phyloP scores from a whole-genome alignment of 495 filamentous ascomycete species.

The Cryomyces antarcticus region DNA sequence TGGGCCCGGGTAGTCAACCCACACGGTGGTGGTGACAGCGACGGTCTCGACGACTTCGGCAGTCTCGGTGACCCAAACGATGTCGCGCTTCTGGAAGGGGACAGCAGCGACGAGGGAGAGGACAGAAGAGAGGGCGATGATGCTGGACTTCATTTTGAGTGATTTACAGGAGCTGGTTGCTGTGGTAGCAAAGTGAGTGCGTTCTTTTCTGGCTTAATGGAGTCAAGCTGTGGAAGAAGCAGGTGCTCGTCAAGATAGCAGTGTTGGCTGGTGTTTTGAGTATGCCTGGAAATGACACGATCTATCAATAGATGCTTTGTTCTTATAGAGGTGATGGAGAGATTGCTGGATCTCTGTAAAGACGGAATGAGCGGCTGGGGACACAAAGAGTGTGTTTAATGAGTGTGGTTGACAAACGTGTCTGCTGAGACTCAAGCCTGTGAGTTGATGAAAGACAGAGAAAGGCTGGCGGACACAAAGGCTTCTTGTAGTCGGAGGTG shows the following conservation, averaged over 20 bases:
- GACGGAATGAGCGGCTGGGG: too few species aligned
- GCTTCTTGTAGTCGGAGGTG: too few species aligned
- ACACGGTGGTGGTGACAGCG: constrained; percentile 19
- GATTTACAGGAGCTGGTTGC: background rate
- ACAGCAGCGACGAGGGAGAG: constrained; percentile 15
- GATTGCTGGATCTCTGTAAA: too few species aligned
- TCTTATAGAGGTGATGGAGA: too few species aligned
- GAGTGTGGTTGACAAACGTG: too few species aligned
- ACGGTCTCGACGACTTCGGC: constrained; percentile 18
- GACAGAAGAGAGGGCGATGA: constrained; percentile 13
- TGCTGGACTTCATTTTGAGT: constrained; percentile 11
- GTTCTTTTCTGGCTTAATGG: too few species aligned
- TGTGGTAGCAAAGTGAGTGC: background rate
- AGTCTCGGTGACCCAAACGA: constrained; percentile 18
- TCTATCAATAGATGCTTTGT: too few species aligned
- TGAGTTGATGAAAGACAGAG: too few species aligned
- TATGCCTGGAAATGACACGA: too few species aligned
- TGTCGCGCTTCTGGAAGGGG: constrained; percentile 18
- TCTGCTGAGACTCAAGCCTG: too few species aligned
- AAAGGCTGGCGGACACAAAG: too few species aligned
- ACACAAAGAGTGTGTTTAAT: too few species aligned
- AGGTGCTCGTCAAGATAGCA: background rate
- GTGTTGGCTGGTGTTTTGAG: background rate
- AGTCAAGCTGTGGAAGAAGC: background rate
- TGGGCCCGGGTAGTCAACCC: constrained; percentile 8